phyloP scores from a whole-genome alignment of 306 rosid genomes.

The Cucumis cinereus region DNA sequence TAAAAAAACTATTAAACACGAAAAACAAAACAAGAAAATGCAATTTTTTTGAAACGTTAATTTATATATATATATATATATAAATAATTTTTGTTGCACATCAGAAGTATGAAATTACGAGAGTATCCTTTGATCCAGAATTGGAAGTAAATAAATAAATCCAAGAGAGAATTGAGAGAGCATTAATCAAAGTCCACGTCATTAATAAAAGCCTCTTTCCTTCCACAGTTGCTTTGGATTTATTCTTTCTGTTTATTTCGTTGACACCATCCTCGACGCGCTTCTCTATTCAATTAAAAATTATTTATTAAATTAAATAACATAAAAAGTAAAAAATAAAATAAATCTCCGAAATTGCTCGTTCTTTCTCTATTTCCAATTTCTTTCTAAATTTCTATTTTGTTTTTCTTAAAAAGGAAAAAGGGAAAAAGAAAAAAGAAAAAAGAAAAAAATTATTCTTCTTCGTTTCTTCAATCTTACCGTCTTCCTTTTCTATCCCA shows the following conservation, averaged over 20 bases:
- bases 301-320: not conserved
- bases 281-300: not conserved
- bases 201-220: not conserved
- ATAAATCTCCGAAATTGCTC: not conserved
- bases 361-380: not conserved
- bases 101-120: not conserved
- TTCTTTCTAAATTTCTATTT: not conserved
- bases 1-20: too few species aligned
- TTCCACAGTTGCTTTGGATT: not conserved
- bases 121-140: not conserved
- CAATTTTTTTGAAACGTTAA: too few species aligned
- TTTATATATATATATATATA: too few species aligned
- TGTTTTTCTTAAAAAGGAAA: not conserved
- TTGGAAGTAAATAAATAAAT: too few species aligned
- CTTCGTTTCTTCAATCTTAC: not conserved
- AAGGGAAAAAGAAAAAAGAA: not conserved
- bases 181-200: not conserved
- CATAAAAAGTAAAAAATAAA: not conserved
- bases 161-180: too few species aligned
- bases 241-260: not conserved
- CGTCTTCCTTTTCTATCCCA: slow-evolving; percentile 1
- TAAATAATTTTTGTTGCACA: too few species aligned
- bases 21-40: not conserved
- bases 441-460: not conserved
- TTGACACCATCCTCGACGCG: not conserved